These are phyloP conservation scores for Exutisphaerella laricina DNA, from an alignment of 2,329 filamentous ascomycete genomes.

Conservation along the genomic window DNA sequence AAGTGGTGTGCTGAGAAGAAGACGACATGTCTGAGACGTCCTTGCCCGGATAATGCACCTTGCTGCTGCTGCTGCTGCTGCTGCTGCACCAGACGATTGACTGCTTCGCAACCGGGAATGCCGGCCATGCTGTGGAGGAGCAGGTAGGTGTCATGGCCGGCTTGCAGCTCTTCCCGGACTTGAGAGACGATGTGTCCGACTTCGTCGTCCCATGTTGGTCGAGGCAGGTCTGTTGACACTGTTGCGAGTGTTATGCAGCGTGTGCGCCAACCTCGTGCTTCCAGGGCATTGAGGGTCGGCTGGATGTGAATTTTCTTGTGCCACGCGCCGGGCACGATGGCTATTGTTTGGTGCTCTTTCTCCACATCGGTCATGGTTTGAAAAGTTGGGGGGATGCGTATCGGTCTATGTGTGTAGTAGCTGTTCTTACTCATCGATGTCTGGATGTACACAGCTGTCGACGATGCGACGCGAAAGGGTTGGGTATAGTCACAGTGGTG, in stretches of 20 bases:
- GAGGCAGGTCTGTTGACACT: not conserved
- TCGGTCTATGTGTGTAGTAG: no score
- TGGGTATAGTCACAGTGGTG: no score
- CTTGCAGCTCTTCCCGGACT: slow-evolving; percentile 3
- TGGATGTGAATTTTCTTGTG: slow-evolving; percentile 8
- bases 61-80: no score
- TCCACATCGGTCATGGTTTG: no score
- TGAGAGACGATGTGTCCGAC: slow-evolving; percentile 5
- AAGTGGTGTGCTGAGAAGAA: slow-evolving; percentile 11
- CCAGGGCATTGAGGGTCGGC: slow-evolving; percentile 4
- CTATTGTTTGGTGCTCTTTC: no score
- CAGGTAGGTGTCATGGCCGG: slow-evolving; percentile 6
- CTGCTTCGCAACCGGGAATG: slow-evolving; percentile 7
- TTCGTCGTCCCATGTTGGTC: slow-evolving; percentile 13
- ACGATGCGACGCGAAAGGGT: no score
- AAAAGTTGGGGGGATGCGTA: no score
- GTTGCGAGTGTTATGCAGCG: slow-evolving; percentile 4
- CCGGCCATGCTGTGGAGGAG: slow-evolving; percentile 11
- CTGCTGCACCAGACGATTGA: slow-evolving; percentile 13
- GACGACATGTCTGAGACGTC: slow-evolving; percentile 4
- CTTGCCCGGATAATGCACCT: slow-evolving; percentile 4
- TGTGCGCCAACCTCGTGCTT: not conserved
- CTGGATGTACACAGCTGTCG: no score
- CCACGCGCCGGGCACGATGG: slow-evolving; percentile 6
- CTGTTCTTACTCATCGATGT: no score